Conservation (phyloP, 2,329 filamentous ascomycete species). For the Trichoderma sp. region DNA sequence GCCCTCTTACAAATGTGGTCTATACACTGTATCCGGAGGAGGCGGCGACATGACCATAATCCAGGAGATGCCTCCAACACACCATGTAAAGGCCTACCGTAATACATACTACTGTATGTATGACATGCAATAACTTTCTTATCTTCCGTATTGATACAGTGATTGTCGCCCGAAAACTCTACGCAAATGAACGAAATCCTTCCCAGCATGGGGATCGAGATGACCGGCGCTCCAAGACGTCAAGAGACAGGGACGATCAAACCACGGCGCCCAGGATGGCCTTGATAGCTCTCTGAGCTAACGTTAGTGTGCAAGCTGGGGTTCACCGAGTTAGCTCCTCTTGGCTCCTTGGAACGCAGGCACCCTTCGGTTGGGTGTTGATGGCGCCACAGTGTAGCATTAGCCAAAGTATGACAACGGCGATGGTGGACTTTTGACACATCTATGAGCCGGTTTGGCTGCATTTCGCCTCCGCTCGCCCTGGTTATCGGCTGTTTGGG, state of each 20-base stretch:
- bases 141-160: neutral
- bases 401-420: neutral
- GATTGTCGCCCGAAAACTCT: neutral
- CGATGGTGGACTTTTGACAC: neutral
- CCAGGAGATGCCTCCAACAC: neutral
- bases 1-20: neutral
- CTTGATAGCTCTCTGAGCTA: slow-evolving; percentile 2
- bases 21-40: neutral
- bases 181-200: neutral
- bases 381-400: slow-evolving; percentile 4
- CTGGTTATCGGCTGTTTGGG: neutral
- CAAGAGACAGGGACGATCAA: slow-evolving; percentile 14
- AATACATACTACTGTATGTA: neutral
- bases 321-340: neutral
- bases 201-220: slow-evolving; percentile 4
- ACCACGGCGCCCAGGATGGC: neutral
- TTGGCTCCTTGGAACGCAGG: neutral
- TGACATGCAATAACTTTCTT: neutral
- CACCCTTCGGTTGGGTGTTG: slow-evolving; percentile 1
- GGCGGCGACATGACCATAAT: neutral
- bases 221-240: slow-evolving; percentile 5
- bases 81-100: neutral
- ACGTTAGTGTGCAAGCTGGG: slow-evolving; percentile 15
- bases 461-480: neutral
- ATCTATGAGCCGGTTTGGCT: neutral